Evolutionary conservation across 2,329 filamentous ascomycete species (phyloP), one percentile per base, ranked within the genome.

Genomic region (Ophiostoma ips): DNA sequence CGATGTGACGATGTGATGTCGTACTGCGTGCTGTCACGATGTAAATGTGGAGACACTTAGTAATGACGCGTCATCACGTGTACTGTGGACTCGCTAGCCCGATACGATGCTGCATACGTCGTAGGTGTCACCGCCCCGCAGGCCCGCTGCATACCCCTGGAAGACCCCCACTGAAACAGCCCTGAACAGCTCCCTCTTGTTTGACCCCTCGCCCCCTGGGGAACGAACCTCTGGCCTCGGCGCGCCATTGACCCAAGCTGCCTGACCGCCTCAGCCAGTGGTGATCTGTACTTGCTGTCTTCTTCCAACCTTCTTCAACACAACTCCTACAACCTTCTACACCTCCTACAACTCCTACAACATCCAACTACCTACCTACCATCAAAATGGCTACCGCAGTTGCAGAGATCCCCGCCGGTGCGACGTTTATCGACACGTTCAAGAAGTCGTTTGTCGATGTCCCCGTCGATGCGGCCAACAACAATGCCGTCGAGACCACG

Each of bases 381-480:
- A n/a, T 33, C 30, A 45, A 12, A 15, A 81, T 81, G 76, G 70
- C 76, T 56, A 61, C 70, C 58, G 61, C 64, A 53, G 3, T 45
- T 15, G 46, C 46, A n/a, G 61, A 65, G 47, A 70, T 75, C 57
- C 79, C 83, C 51, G 67, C 77, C 46, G 83, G 79, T 57, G 76
- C 77, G 60, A 95, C 88, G 60, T 88, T 89, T 72, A 83, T 96
- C 68, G 81, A 94, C 64, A 85, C 81, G 59, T 75, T 94, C 67
- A 84, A 85, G 72, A 76, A 76, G 64, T 90, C 84, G 60, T 98
- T 95, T 71, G 73, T 76, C 56, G 79, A 90, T 59, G 90, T 96
- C 50, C 81, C 85, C 13, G 68, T 95, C 59, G 78, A 87, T 60
- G 72, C 75, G 55, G 73, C 75, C 58, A 83, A 85, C 58, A 81